Percentiles rank a stretch among this genome's conserved stretches.
phyloP scores from a whole-genome alignment of 2,329 filamentous ascomycete species.

The Rhynchosporium graminicola region DNA sequence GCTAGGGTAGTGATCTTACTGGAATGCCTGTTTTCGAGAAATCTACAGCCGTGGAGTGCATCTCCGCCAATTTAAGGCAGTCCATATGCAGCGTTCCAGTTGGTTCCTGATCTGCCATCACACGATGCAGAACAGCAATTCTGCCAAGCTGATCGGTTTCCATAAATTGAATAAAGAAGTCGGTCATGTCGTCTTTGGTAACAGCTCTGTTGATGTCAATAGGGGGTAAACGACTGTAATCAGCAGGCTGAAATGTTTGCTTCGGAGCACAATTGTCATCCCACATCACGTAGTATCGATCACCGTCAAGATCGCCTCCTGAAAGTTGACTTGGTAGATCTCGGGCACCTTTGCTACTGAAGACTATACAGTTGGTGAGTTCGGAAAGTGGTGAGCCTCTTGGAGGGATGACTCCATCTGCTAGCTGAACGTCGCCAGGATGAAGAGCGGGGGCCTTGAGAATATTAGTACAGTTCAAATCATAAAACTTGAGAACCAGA shows the following conservation, averaged over 20 bases:
- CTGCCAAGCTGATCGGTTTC: constrained; percentile 63
- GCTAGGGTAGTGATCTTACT: constrained; percentile 40
- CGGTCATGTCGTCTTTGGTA: constrained; percentile 64
- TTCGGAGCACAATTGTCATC: constrained; percentile 55
- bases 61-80: constrained; percentile 57
- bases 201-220: constrained; percentile 63
- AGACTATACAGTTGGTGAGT: constrained; percentile 75
- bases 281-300: constrained; percentile 79
- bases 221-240: constrained; percentile 64
- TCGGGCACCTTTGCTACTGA: constrained; percentile 68
- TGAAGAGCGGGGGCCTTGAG: constrained; percentile 71
- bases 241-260: constrained; percentile 57
- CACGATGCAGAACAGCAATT: constrained; percentile 65
- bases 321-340: constrained; percentile 78
- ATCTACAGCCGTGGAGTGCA: constrained; percentile 73
- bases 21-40: constrained; percentile 74
- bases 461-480: neutral
- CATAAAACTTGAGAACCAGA: neutral
- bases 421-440: constrained; percentile 76
- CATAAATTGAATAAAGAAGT: constrained; percentile 83
- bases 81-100: constrained; percentile 53
- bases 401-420: constrained; percentile 61
- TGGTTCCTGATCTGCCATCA: constrained; percentile 59
- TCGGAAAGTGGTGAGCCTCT: constrained; percentile 57
- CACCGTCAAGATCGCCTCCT: constrained; percentile 82